phyloP scores from a whole-genome alignment of 140 eudicot species.

The Oenanthe javanica region DNA sequence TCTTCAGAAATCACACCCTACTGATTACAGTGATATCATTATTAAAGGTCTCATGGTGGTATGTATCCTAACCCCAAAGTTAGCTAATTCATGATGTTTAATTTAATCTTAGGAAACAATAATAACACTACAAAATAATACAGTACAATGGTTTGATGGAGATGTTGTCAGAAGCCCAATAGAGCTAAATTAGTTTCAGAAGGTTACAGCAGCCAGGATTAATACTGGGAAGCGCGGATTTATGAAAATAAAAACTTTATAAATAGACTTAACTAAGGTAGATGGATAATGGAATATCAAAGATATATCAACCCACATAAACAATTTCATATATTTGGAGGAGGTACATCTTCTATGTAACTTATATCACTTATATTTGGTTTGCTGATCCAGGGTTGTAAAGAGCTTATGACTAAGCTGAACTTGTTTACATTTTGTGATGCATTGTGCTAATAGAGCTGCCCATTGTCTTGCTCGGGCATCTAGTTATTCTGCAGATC shows the following conservation, averaged over 20 bases:
- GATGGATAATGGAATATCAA: background rate
- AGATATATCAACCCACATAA: background rate
- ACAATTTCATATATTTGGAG: too few species aligned
- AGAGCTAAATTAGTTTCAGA: background rate
- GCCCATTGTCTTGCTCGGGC: background rate
- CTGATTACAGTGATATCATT: constrained; percentile 14
- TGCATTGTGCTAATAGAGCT: background rate
- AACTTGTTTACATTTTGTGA: background rate
- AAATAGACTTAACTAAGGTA: background rate
- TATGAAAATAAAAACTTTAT: background rate
- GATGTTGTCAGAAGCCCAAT: background rate
- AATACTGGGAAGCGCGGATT: background rate
- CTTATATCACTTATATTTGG: background rate
- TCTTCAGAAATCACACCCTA: constrained; percentile 24
- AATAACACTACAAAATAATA: background rate
- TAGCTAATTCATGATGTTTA: background rate
- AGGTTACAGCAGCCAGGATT: background rate
- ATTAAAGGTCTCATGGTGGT: constrained; percentile 29
- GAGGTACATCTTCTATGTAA: too few species aligned
- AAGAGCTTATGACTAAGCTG: background rate
- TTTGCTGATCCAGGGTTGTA: background rate
- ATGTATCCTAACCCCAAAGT: background rate
- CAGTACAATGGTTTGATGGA: background rate
- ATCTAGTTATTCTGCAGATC: background rate
- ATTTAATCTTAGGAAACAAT: background rate